phyloP scores from a whole-genome alignment of 345 rosid genomes.

The Gossypium bickii region DNA sequence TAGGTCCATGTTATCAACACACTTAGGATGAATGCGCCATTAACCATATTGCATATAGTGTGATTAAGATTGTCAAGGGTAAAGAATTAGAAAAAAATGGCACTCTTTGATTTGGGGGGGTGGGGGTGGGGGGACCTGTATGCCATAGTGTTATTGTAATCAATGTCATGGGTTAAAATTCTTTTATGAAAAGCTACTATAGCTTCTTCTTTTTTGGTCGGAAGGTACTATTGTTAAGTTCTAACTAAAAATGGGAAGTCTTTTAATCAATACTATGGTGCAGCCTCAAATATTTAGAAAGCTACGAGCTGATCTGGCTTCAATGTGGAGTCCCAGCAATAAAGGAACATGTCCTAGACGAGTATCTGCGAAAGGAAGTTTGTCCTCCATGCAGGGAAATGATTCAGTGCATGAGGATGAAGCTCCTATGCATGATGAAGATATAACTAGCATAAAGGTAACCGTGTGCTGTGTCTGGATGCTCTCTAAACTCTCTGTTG shows the following conservation, averaged over 20 bases:
- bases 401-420: constrained; percentile 13
- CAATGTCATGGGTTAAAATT: background rate
- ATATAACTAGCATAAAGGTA: constrained; percentile 47
- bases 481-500: background rate
- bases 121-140: background rate
- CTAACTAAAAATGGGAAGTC: background rate
- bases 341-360: constrained; percentile 45
- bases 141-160: background rate
- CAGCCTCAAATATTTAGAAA: constrained; percentile 65
- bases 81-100: background rate
- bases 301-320: constrained; percentile 64
- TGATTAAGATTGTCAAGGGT: background rate
- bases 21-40: background rate
- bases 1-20: background rate
- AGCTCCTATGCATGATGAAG: constrained; percentile 27
- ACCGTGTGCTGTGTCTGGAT: constrained; percentile 5
- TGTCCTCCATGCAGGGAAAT: constrained; percentile 23
- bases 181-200: background rate
- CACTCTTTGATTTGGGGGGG: background rate
- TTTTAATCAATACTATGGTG: constrained; percentile 8
- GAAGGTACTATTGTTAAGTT: background rate
- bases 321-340: constrained; percentile 55
- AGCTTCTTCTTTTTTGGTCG: background rate
- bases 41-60: background rate
- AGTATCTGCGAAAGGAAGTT: constrained; percentile 31